phyloP scores from a whole-genome alignment of 2,329 filamentous ascomycete genomes.

The Escovopsis sp. region DNA sequence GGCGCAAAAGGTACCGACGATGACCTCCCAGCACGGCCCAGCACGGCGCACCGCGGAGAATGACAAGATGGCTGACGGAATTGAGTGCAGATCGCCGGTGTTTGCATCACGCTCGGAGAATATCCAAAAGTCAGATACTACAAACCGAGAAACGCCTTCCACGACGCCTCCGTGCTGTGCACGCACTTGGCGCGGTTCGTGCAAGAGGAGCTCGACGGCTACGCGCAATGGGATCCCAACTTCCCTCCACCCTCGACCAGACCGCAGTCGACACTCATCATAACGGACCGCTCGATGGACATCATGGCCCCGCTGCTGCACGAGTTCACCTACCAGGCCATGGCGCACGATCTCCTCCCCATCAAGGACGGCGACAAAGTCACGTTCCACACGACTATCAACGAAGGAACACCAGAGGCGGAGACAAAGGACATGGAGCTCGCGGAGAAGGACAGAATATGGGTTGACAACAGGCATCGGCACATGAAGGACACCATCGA shows the following conservation, averaged over 20 bases:
- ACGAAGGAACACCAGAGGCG: conserved; percentile 54
- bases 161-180: conserved; percentile 80
- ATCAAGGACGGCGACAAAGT: conserved; percentile 83
- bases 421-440: conserved; percentile 88
- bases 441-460: conserved; percentile 79
- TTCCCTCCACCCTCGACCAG: conserved; percentile 70
- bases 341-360: conserved; percentile 85
- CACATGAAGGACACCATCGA: conserved; percentile 98
- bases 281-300: conserved; percentile 90
- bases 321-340: conserved; percentile 96
- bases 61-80: not conserved
- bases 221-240: conserved; percentile 67
- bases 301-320: conserved; percentile 75
- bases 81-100: conserved; percentile 27
- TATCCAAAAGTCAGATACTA: conserved; percentile 91
- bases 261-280: conserved; percentile 68
- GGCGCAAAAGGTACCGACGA: conserved; percentile 62
- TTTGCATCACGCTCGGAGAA: conserved; percentile 87
- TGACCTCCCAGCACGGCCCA: too few species aligned
- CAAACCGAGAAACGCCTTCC: conserved; percentile 54
- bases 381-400: conserved; percentile 66
- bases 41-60: too few species aligned
- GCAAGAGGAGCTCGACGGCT: conserved; percentile 80
- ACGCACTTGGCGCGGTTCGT: conserved; percentile 81
- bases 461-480: conserved; percentile 84